Conservation (phyloP, 257 asterid genomes). For the Echium plantagineum region DNA sequence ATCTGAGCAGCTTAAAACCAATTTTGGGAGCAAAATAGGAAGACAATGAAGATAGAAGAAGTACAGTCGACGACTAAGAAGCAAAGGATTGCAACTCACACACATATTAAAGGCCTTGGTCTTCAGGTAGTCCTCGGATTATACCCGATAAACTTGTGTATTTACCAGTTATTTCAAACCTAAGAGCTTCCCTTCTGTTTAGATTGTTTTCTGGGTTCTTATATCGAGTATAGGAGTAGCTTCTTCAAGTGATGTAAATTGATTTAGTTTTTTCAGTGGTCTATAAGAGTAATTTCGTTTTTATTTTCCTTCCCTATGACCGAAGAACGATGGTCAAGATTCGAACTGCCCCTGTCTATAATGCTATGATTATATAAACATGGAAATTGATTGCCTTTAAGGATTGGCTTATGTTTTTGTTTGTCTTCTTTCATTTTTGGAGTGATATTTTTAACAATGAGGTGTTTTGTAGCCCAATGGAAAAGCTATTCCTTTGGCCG, state of each 20-base stretch:
- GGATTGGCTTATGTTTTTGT: neutral
- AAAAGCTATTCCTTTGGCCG: constrained; percentile 70
- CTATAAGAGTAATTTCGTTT: neutral
- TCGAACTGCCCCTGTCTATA: neutral
- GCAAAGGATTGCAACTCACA: constrained; percentile 42
- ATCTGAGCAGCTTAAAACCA: neutral
- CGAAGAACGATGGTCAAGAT: neutral
- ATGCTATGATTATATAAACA: neutral
- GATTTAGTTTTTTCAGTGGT: neutral
- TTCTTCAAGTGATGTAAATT: neutral
- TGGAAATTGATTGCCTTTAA: neutral
- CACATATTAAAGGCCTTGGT: constrained; percentile 51
- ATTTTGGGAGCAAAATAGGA: neutral
- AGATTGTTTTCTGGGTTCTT: no score
- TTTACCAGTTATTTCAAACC: no score
- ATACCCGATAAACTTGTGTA: no score
- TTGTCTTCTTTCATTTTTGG: neutral
- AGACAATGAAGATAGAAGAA: constrained; percentile 37
- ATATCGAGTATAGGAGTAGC: no score
- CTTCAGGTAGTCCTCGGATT: constrained; percentile 26
- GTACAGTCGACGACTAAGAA: constrained; percentile 40
- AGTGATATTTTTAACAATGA: constrained; percentile 3
- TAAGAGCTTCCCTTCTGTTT: no score
- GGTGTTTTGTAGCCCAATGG: constrained; percentile 50
- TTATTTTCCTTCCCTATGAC: neutral